Base-by-base conservation (phyloP, 768 basidiomycete species). In the Suillus plorans region DNA sequence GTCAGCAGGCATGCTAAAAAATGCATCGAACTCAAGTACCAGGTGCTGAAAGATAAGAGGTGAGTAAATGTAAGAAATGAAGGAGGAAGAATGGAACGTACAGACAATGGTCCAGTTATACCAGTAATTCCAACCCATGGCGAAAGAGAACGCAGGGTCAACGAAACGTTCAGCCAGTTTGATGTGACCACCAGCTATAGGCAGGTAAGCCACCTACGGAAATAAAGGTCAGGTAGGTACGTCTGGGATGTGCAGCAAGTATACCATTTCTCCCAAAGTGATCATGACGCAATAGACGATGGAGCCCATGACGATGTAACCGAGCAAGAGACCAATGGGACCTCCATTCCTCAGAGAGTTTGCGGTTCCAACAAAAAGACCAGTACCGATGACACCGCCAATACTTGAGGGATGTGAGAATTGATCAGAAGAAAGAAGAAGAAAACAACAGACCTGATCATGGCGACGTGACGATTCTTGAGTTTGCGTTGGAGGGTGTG, bases 111-210 rank as follows among this genome's bases (percentile, higher is more conserved):
- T 67, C 75, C 76, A 73, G 65, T 71, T 74, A n/a, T 78, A 76
- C 84, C 83, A 84, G 66, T 85, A 85, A 68, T 84, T 86, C 83
- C 83, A 85, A 25, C 82, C 83, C 83, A 82, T 80, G 7, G 81
- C 71, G 52, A 80, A 79, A 28, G 90, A 89, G 65, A 91, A 79
- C 1, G 90, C 89, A 18, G 86, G 89, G 66, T 92, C 85, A 9
- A 94, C 88, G 70, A 94, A 95, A 39, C 92, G 89, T 73, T 89
- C 92, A 0, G 92, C 88, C 20, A 94, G 77, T 65, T 82, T 91
- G 75, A 94, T 92, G 69, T 93, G 91, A 50, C 86, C 92, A 64
- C 92, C 92, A 34, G 90, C 82, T 59, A 94, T 82, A 0, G 92
- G 92, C 6, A 94, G 82, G 74, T 82, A 94, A 0, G 91, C 86